Evolutionary conservation across 139 green algal genomes (phyloP).

Genomic region (Yamagishiella unicocca): DNA sequence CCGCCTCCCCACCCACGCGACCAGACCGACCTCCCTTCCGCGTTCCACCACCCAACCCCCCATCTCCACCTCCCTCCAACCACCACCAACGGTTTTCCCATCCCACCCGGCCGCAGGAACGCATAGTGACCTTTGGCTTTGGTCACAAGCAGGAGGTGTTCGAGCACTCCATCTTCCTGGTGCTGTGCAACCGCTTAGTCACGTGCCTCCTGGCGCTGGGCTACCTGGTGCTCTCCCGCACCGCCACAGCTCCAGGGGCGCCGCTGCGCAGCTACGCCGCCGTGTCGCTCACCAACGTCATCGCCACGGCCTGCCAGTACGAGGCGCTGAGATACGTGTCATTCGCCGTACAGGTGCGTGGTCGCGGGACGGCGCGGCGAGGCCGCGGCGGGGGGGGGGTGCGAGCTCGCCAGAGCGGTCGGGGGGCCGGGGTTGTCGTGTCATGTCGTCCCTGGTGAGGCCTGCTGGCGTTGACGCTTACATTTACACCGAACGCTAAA

Average conservation of each 20-base stretch:
- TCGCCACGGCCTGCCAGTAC: constrained; percentile 93
- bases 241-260: constrained; percentile 60
- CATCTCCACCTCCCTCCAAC: neutral
- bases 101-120: constrained; percentile 73
- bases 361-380: too few relatives aligned
- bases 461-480: too few relatives aligned
- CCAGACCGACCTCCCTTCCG: too few relatives aligned
- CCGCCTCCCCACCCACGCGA: too few relatives aligned
- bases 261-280: constrained; percentile 75
- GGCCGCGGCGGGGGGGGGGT: too few relatives aligned
- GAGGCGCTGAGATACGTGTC: constrained; percentile 97
- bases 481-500: too few relatives aligned
- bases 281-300: constrained; percentile 90
- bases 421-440: too few relatives aligned
- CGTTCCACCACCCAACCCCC: neutral
- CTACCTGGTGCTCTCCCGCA: constrained; percentile 52
- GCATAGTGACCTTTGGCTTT: constrained; percentile 87
- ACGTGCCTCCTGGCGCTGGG: constrained; percentile 74
- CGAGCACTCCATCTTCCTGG: constrained; percentile 89
- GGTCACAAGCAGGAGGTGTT: constrained; percentile 74
- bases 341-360: constrained; percentile 92
- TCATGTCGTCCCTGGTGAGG: too few relatives aligned
- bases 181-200: constrained; percentile 92
- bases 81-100: constrained; percentile 47
- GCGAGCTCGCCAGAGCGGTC: too few relatives aligned